Conservation (phyloP, 176 grass and related monocot genomes). For the Eleusine indica region DNA sequence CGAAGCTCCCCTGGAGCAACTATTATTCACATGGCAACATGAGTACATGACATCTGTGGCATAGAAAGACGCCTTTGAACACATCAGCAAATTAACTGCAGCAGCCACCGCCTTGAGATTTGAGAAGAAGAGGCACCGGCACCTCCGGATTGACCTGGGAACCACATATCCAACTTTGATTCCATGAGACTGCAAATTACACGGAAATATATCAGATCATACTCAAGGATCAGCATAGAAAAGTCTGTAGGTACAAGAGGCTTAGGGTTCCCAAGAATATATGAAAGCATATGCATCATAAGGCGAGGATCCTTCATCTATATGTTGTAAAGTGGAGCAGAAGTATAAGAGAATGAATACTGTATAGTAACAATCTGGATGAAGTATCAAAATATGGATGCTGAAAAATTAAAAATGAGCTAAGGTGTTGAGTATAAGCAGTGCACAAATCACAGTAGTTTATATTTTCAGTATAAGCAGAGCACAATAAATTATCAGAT, state of each 20-base stretch:
- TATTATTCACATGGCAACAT: conserved; percentile 23
- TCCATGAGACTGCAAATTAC: conserved; percentile 56
- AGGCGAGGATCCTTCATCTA: neutral
- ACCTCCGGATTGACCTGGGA: conserved; percentile 54
- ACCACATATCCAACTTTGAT: conserved; percentile 66
- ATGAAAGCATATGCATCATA: neutral
- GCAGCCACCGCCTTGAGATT: conserved; percentile 59
- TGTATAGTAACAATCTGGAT: too few relatives aligned
- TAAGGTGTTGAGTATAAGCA: neutral
- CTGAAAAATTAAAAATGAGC: neutral
- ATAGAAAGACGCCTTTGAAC: conserved; percentile 21
- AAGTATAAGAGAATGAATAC: too few relatives aligned
- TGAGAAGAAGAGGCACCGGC: conserved; percentile 52
- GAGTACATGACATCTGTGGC: conserved; percentile 23
- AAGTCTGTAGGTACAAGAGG: neutral
- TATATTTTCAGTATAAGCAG: neutral
- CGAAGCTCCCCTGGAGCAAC: conserved; percentile 39
- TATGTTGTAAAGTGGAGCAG: neutral
- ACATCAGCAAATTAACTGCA: conserved; percentile 49
- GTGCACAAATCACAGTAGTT: neutral
- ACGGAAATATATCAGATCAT: conserved; percentile 4
- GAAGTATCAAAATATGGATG: too few relatives aligned
- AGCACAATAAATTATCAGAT: neutral
- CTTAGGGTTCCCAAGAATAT: neutral
- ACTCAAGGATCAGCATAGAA: neutral